phyloP scores from a whole-genome alignment of 192 early-diverging fungal genomes.

The Endogone sp. region DNA sequence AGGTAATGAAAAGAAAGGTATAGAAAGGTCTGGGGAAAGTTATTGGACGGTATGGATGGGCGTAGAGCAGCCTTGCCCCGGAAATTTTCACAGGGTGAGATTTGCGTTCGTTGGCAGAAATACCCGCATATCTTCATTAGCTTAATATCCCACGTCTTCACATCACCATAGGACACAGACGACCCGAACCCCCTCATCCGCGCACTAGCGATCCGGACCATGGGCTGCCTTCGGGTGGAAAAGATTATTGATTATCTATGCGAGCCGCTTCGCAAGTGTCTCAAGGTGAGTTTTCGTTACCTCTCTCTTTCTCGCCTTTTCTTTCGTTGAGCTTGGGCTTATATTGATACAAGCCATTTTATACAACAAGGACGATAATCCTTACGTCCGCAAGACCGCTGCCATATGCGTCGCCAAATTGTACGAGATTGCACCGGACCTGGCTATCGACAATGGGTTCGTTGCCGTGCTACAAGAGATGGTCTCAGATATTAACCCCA shows the following conservation, averaged over 20 bases:
- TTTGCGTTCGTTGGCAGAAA: no score
- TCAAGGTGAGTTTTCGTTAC: conserved; percentile 49
- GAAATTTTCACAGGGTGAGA: neutral
- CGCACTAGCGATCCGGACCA: conserved; percentile 94
- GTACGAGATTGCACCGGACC: conserved; percentile 82
- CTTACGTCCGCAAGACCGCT: conserved; percentile 98
- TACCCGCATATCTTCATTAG: no score
- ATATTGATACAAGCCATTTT: neutral
- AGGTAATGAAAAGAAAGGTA: conserved; percentile 39
- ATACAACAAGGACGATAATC: conserved; percentile 74
- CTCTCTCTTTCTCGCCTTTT: conserved; percentile 2
- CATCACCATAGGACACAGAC: conserved; percentile 73
- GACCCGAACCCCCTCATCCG: conserved; percentile 93
- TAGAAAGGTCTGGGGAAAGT: neutral
- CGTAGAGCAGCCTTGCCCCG: no score
- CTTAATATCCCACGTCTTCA: no score
- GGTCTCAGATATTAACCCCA: conserved; percentile 91
- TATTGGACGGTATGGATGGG: no score
- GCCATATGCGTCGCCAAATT: conserved; percentile 95
- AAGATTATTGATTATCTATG: conserved; percentile 92
- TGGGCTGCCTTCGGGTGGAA: conserved; percentile 96
- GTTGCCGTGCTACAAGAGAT: conserved; percentile 78
- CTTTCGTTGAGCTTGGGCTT: neutral
- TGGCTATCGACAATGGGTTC: conserved; percentile 94
- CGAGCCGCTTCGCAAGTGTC: conserved; percentile 87